Conservation (phyloP, 1,284 basidiomycete genomes). For the Irpex sp. region DNA sequence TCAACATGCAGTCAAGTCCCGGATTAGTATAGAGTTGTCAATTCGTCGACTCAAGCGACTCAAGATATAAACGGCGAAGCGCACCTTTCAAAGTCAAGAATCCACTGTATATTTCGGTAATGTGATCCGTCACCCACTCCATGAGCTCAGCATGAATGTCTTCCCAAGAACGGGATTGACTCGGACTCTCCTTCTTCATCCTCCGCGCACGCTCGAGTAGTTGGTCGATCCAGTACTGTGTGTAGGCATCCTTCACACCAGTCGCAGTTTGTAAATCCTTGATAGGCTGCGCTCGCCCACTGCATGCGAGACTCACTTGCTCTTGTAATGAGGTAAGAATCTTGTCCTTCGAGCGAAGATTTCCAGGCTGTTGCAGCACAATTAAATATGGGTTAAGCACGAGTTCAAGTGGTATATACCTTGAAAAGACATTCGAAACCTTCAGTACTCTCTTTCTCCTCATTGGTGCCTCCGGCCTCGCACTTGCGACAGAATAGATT, state of each 20-base stretch:
- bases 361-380: background rate
- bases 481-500: conserved; percentile 23
- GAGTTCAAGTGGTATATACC: background rate
- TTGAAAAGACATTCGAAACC: background rate
- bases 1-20: conserved; percentile 11
- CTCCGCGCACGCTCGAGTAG: conserved; percentile 7
- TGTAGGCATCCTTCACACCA: conserved; percentile 18
- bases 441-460: background rate
- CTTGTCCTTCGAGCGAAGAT: background rate
- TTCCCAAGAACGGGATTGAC: background rate
- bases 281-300: conserved; percentile 13
- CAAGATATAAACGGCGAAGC: too few species aligned
- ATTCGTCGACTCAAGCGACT: too few species aligned
- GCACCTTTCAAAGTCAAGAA: conserved; percentile 11
- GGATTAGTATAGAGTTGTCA: background rate
- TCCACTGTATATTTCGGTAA: conserved; percentile 7
- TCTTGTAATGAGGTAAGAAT: conserved; percentile 1
- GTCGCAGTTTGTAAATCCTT: conserved; percentile 13
- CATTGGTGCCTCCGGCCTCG: conserved; percentile 22
- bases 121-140: conserved; percentile 10
- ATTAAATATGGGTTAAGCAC: background rate
- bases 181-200: background rate
- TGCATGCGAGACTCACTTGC: conserved; percentile 13
- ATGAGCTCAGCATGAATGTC: conserved; percentile 11
- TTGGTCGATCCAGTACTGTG: conserved; percentile 14